A percentile compares a stretch with the other conserved stretches of the same genome.
These are phyloP conservation scores for Parastagonospora nodorum DNA, from an alignment of 2,329 filamentous ascomycete species.

Conservation along the genomic window DNA sequence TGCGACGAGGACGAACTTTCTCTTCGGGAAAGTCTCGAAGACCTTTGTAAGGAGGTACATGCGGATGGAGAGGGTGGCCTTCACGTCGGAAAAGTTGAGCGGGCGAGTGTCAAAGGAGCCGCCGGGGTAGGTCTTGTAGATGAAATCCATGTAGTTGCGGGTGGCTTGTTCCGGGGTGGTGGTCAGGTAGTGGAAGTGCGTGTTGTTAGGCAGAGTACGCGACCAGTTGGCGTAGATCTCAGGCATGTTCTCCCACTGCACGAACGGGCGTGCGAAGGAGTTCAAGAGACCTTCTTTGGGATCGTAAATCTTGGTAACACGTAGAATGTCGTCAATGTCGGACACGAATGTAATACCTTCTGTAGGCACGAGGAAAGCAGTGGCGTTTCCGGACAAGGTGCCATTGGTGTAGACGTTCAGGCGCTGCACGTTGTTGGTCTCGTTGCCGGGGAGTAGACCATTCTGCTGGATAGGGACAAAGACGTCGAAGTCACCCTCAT, in stretches of 20 bases:
- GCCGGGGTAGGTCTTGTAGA: slow-evolving; percentile 76
- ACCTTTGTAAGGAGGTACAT: slow-evolving; percentile 71
- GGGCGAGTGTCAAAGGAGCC: slow-evolving; percentile 76
- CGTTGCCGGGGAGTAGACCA: slow-evolving; percentile 65
- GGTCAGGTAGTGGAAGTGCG: slow-evolving; percentile 82
- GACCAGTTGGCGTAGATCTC: slow-evolving; percentile 79
- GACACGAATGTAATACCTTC: slow-evolving; percentile 73
- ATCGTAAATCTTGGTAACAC: slow-evolving; percentile 80
- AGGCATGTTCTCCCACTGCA: slow-evolving; percentile 79
- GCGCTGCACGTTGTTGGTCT: slow-evolving; percentile 67
- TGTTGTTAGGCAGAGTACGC: slow-evolving; percentile 62
- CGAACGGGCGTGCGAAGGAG: slow-evolving; percentile 73
- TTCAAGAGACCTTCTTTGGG: slow-evolving; percentile 77
- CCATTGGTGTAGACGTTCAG: slow-evolving; percentile 71
- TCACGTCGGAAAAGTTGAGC: slow-evolving; percentile 77
- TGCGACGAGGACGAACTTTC: slow-evolving; percentile 76
- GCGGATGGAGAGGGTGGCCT: slow-evolving; percentile 73
- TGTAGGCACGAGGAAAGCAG: slow-evolving; percentile 75
- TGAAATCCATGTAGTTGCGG: slow-evolving; percentile 78
- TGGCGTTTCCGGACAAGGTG: slow-evolving; percentile 71
- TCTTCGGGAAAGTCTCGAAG: slow-evolving; percentile 74
- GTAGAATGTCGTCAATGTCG: slow-evolving; percentile 80
- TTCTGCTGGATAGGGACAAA: slow-evolving; percentile 67
- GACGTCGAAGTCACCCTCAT: slow-evolving; percentile 72
- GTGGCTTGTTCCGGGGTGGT: slow-evolving; percentile 80